Percentiles rank a stretch among this genome's conserved stretches.
phyloP scores from a whole-genome alignment of 2,329 filamentous ascomycete species.

The Trichoderma harzianum region DNA sequence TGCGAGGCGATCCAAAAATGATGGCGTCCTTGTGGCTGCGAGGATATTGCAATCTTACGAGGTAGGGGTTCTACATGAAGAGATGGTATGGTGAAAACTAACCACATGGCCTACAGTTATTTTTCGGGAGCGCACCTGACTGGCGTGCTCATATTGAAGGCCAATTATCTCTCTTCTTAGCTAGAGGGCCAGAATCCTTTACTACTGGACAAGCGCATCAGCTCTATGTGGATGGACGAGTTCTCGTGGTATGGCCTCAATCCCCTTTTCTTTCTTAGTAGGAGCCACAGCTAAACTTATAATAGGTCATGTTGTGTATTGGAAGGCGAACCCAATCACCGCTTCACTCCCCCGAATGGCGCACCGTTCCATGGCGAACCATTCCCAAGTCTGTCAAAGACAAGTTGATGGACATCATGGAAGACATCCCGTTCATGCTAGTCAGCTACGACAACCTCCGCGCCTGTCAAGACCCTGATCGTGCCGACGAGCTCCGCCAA shows the following conservation, averaged over 20 bases:
- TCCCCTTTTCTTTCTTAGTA: background rate
- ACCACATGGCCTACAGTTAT: background rate
- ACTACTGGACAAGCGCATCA: constrained; percentile 21
- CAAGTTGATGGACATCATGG: constrained; percentile 30
- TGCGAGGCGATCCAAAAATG: constrained; percentile 17
- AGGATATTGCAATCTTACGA: constrained; percentile 24
- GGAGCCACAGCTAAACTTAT: background rate
- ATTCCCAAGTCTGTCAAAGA: constrained; percentile 31
- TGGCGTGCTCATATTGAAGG: constrained; percentile 22
- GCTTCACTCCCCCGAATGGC: constrained; percentile 32
- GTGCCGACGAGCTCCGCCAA: constrained; percentile 10
- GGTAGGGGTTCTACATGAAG: constrained; percentile 10
- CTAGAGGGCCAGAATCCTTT: constrained; percentile 19
- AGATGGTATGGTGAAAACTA: background rate
- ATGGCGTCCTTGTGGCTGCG: constrained; percentile 20
- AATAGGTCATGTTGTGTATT: constrained; percentile 20
- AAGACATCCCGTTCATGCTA: constrained; percentile 29
- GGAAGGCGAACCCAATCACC: constrained; percentile 23
- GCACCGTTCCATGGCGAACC: constrained; percentile 31
- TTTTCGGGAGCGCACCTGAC: constrained; percentile 15
- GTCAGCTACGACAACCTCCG: constrained; percentile 28
- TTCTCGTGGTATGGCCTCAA: constrained; percentile 22
- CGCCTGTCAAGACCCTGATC: constrained; percentile 11
- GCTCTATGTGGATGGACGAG: constrained; percentile 24
- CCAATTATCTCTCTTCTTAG: constrained; percentile 20